Conservation (phyloP, 2,329 filamentous ascomycete species). For the Cladosporium austrohemisphaericum region DNA sequence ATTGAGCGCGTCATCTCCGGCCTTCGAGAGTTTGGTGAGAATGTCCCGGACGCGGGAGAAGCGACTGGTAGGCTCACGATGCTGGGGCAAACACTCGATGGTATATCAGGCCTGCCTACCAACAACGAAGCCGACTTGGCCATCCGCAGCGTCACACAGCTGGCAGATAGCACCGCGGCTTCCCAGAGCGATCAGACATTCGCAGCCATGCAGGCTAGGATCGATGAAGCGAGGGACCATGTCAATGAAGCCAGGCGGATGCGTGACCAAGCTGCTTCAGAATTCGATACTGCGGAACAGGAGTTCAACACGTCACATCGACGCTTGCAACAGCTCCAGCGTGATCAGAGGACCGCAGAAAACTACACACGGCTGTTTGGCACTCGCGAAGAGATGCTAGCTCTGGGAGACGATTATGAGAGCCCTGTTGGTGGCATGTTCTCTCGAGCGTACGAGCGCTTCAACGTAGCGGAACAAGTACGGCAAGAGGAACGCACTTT, state of each 20-base stretch:
- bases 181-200: slow-evolving; percentile 25
- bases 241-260: slow-evolving; percentile 31
- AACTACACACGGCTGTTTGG: slow-evolving; percentile 44
- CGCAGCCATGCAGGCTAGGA: slow-evolving; percentile 27
- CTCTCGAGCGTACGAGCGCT: slow-evolving; percentile 41
- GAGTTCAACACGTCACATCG: slow-evolving; percentile 32
- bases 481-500: slow-evolving; percentile 33
- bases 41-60: slow-evolving; percentile 31
- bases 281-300: slow-evolving; percentile 33
- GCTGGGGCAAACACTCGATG: slow-evolving; percentile 30
- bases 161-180: slow-evolving; percentile 16
- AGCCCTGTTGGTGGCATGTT: slow-evolving; percentile 49
- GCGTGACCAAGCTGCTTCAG: slow-evolving; percentile 31
- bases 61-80: slow-evolving; percentile 28
- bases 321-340: slow-evolving; percentile 31
- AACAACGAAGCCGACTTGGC: slow-evolving; percentile 22
- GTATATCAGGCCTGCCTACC: slow-evolving; percentile 23
- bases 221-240: slow-evolving; percentile 30
- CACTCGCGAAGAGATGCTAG: slow-evolving; percentile 45
- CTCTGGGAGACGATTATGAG: slow-evolving; percentile 44
- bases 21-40: slow-evolving; percentile 35
- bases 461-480: slow-evolving; percentile 40
- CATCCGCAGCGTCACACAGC: slow-evolving; percentile 23
- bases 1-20: slow-evolving; percentile 37
- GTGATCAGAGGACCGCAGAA: slow-evolving; percentile 34